Evolutionary conservation across 768 basidiomycete species (phyloP).

Genomic region (Epithele typhae): DNA sequence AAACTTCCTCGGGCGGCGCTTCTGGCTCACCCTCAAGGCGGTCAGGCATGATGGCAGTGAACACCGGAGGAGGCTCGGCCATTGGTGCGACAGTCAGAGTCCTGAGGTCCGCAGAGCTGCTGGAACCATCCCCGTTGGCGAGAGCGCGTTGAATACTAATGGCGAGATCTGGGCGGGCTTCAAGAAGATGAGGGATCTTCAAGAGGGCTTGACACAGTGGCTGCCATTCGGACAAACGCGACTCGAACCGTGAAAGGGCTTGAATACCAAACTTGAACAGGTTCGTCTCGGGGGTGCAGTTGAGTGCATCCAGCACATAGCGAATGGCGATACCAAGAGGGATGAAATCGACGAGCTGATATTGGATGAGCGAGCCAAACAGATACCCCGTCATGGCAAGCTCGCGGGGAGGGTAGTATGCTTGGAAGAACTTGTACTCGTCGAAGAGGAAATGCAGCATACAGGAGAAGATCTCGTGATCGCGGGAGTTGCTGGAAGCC

Average conservation of each 20-base stretch:
- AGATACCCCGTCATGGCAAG: slow-evolving; percentile 94
- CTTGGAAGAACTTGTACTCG: slow-evolving; percentile 99
- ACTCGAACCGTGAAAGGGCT: slow-evolving; percentile 85
- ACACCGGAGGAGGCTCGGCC: slow-evolving; percentile 44
- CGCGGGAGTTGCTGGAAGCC: slow-evolving; percentile 72
- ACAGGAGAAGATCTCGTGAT: slow-evolving; percentile 98
- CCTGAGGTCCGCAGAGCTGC: slow-evolving; percentile 35
- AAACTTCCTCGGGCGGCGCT: slow-evolving; percentile 78
- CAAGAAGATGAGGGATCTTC: slow-evolving; percentile 80
- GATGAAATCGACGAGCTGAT: slow-evolving; percentile 88
- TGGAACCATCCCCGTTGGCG: slow-evolving; percentile 42
- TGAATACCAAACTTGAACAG: slow-evolving; percentile 94
- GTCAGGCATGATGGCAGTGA: slow-evolving; percentile 78
- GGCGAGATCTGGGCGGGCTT: slow-evolving; percentile 79
- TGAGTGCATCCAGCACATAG: slow-evolving; percentile 91
- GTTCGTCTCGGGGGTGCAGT: slow-evolving; percentile 86
- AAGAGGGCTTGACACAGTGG: slow-evolving; percentile 87
- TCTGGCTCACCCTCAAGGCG: slow-evolving; percentile 54
- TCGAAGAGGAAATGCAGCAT: slow-evolving; percentile 99
- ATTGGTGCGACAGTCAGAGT: slow-evolving; percentile 30
- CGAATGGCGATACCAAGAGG: slow-evolving; percentile 95
- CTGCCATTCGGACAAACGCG: slow-evolving; percentile 85
- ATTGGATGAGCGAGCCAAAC: slow-evolving; percentile 94
- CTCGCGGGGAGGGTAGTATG: slow-evolving; percentile 90
- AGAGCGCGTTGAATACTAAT: slow-evolving; percentile 69